Conservation (phyloP, 805 yeast genomes). For the Metschnikowia lachancei region DNA sequence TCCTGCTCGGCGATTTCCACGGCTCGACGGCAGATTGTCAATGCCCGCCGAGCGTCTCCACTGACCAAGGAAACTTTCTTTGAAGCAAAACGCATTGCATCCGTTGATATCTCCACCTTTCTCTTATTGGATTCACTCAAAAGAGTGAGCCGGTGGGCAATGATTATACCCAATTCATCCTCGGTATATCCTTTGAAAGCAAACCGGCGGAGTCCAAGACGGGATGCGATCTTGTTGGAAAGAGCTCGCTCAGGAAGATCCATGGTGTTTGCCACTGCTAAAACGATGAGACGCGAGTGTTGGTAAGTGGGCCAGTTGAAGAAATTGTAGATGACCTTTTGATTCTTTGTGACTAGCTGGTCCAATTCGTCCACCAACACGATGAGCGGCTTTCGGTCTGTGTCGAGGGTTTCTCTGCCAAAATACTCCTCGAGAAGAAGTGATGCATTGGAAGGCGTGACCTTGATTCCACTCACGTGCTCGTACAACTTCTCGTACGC, state of each 20-base stretch:
- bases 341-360: slow-evolving; percentile 79
- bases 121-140: slow-evolving; percentile 34
- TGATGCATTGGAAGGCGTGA: slow-evolving; percentile 64
- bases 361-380: slow-evolving; percentile 90
- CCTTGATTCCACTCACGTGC: slow-evolving; percentile 55
- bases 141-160: slow-evolving; percentile 62
- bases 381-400: slow-evolving; percentile 52
- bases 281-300: slow-evolving; percentile 74
- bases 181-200: slow-evolving; percentile 87
- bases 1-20: slow-evolving; percentile 80
- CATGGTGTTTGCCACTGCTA: slow-evolving; percentile 97
- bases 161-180: slow-evolving; percentile 72
- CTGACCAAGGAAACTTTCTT: slow-evolving; percentile 93
- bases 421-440: slow-evolving; percentile 71
- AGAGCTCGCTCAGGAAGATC: slow-evolving; percentile 89
- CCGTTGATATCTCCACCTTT: slow-evolving; percentile 51
- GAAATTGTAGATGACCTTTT: slow-evolving; percentile 88
- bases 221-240: slow-evolving; percentile 84
- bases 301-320: slow-evolving; percentile 95
- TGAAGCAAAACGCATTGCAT: slow-evolving; percentile 88
- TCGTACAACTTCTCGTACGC: slow-evolving; percentile 86
- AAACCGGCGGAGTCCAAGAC: slow-evolving; percentile 83
- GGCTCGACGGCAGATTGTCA: slow-evolving; percentile 84
- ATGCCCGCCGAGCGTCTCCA: slow-evolving; percentile 94
- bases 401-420: slow-evolving; percentile 21